Base-by-base conservation (phyloP, 1,139 yeast genomes). In the Chernovozyma sophiae-reginae region DNA sequence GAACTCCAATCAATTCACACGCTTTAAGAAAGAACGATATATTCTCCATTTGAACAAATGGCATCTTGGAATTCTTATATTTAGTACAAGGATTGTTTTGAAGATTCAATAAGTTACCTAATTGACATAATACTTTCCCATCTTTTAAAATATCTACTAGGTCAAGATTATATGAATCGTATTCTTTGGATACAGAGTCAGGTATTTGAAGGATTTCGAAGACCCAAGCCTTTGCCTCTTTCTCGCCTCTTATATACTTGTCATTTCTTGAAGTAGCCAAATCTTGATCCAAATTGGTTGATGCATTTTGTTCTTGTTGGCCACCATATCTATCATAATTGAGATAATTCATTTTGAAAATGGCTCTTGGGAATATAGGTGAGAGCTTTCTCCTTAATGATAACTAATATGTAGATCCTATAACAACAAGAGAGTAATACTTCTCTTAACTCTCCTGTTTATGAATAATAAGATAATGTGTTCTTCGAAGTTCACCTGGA, bases 11-110 rank as follows among this genome's bases (percentile, higher is more conserved):
- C 3, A 52, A 36, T 43, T 77, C 72, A 38, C 86, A 79, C 35
- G 81, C 75, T 13, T 67, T 59, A 25, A 87, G 62, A 52, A 86
- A 87, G 43, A 78, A 74, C 31, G 87, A 79, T 29, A 87, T 86
- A 51, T 86, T 86, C 53, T 87, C 96, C 95, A 86, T 86, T 61
- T 82, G 87, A 10, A 86, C 79, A 58, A 87, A 87, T 3, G 96
- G 92, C 83, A 86, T 80, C 35, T 65, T 66, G n/a, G 89, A 77
- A 34, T 67, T 68, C 53, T 82, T 85, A 56, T 58, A 81, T 45
- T 68, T 77, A 3, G 48, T 42, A 16, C 40, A 79, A 45, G 56
- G 74, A 34, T 62, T 62, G 58, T 31, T 63, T 56, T 23, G 56
- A 47, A 43, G 66, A 59, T 33, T 64, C 52, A 47, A 72, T 40